These are phyloP conservation scores for Paraglomus occultum DNA, from an alignment of 192 early-diverging fungal genomes.

Conservation along the genomic window DNA sequence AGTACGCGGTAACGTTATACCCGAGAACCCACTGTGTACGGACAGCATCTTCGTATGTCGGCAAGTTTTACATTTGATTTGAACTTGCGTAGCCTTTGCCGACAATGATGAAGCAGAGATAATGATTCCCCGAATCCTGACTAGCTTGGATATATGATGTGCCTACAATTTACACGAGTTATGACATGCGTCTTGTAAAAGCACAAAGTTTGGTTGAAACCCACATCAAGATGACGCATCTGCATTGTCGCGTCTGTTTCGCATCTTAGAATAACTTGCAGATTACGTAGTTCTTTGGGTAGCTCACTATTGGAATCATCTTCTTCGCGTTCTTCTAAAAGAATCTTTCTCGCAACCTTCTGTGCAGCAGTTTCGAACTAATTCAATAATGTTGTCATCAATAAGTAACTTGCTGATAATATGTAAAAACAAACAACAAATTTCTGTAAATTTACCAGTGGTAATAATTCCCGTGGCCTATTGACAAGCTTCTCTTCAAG, in stretches of 20 bases:
- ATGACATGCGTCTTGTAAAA: neutral
- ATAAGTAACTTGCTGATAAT: neutral
- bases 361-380: conserved; percentile 91
- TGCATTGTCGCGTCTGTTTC: conserved; percentile 84
- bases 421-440: conserved; percentile 16
- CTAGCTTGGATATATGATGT: conserved; percentile 84
- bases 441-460: conserved; percentile 63
- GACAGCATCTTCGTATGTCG: conserved; percentile 77
- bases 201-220: conserved; percentile 19
- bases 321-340: conserved; percentile 51
- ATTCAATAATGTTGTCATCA: neutral
- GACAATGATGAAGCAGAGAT: conserved; percentile 87
- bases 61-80: conserved; percentile 88
- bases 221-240: conserved; percentile 87
- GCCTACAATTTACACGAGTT: conserved; percentile 46
- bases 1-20: conserved; percentile 79
- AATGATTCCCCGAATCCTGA: conserved; percentile 94
- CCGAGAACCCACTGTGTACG: conserved; percentile 82
- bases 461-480: conserved; percentile 76
- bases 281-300: no score
- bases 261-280: conserved; percentile 84
- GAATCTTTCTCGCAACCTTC: conserved; percentile 69
- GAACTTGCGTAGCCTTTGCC: conserved; percentile 86
- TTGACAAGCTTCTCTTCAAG: conserved; percentile 78
- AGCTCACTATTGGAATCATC: conserved; percentile 61